Evolutionary conservation across 805 yeast genomes (phyloP).

Genomic region (Groenewaldozyma salmanticensis): DNA sequence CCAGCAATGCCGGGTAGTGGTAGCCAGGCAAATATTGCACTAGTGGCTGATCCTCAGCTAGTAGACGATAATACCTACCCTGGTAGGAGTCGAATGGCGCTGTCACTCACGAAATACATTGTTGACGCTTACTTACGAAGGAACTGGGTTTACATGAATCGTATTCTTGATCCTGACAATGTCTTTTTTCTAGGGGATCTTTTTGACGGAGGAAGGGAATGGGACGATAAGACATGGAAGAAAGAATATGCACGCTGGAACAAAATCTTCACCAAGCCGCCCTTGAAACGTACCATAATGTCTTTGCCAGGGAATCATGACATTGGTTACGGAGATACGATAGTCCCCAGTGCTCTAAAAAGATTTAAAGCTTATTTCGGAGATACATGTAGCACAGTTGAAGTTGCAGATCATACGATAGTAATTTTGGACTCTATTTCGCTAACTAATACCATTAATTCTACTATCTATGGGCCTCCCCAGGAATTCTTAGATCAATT

Average conservation of each 20-base stretch:
- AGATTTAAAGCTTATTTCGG: conserved; percentile 74
- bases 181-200: conserved; percentile 81
- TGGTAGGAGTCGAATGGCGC: conserved; percentile 42
- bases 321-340: conserved; percentile 80
- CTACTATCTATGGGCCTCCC: conserved; percentile 39
- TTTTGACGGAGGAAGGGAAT: conserved; percentile 90
- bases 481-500: conserved; percentile 37
- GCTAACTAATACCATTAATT: conserved; percentile 48
- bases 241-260: conserved; percentile 63
- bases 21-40: conserved; percentile 29
- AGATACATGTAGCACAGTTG: conserved; percentile 41
- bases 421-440: conserved; percentile 80
- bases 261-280: conserved; percentile 49
- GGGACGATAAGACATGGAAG: conserved; percentile 63
- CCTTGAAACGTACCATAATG: conserved; percentile 35
- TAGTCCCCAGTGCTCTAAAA: conserved; percentile 43
- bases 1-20: conserved; percentile 10
- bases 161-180: conserved; percentile 58
- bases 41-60: conserved; percentile 91
- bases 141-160: conserved; percentile 55
- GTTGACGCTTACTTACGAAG: conserved; percentile 74
- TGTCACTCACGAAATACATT: conserved; percentile 47
- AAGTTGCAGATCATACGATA: conserved; percentile 63
- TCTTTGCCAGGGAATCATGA: conserved; percentile 92
- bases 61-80: conserved; percentile 87